phyloP scores from a whole-genome alignment of 2,329 filamentous ascomycete genomes.

The Metarhizium album region DNA sequence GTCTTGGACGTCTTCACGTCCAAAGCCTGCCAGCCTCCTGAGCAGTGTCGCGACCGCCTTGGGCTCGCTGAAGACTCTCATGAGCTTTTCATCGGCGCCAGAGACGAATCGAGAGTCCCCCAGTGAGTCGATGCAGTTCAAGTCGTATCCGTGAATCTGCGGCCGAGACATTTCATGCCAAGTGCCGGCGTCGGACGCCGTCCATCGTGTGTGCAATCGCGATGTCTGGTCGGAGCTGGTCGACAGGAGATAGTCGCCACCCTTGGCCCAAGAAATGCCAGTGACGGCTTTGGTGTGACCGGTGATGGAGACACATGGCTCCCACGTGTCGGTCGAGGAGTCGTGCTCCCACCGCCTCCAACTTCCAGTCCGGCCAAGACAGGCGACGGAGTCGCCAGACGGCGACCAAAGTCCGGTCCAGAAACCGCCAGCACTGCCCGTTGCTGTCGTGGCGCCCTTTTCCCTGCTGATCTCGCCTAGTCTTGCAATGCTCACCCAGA shows the following conservation, averaged over 20 bases:
- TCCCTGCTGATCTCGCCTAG: constrained; percentile 90
- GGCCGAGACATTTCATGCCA: constrained; percentile 96
- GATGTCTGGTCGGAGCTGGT: constrained; percentile 92
- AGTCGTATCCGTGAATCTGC: constrained; percentile 95
- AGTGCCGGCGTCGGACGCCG: constrained; percentile 35
- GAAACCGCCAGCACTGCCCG: constrained; percentile 89
- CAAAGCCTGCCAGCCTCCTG: constrained; percentile 53
- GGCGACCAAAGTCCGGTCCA: constrained; percentile 94
- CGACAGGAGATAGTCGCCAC: constrained; percentile 75
- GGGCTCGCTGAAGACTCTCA: constrained; percentile 88
- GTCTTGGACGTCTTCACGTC: constrained; percentile 23
- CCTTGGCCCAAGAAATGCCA: constrained; percentile 72
- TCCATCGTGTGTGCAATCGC: constrained; percentile 74
- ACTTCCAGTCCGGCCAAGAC: constrained; percentile 81
- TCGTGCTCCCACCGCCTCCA: constrained; percentile 79
- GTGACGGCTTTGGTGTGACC: constrained; percentile 78
- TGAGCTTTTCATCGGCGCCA: constrained; percentile 94
- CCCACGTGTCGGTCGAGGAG: constrained; percentile 54
- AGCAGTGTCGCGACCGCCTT: constrained; percentile 71
- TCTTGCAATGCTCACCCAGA: constrained; percentile 80
- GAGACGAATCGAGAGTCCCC: constrained; percentile 72
- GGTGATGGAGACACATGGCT: constrained; percentile 63
- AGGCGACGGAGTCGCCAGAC: constrained; percentile 61
- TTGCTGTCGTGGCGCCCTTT: constrained; percentile 93
- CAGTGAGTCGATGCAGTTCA: constrained; percentile 83